Conservation (phyloP, 2,329 filamentous ascomycete species). For the Arthrobotrys sphaeroides region DNA sequence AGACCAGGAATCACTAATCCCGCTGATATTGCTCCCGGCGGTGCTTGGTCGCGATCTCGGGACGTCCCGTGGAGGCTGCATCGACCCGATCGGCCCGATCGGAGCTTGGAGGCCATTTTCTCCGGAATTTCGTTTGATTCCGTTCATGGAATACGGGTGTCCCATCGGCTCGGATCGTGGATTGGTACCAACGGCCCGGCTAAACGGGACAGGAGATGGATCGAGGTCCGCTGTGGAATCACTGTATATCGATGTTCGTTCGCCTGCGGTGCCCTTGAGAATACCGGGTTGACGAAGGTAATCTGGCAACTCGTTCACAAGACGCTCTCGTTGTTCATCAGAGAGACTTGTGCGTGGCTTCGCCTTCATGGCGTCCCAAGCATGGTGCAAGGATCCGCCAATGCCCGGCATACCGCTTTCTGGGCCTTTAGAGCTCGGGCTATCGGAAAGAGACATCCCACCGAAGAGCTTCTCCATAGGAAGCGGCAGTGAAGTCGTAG, state of each 20-base stretch:
- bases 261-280: conserved; percentile 33
- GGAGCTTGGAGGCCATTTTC: conserved; percentile 30
- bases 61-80: conserved; percentile 42
- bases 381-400: conserved; percentile 85
- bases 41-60: conserved; percentile 48
- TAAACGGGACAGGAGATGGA: conserved; percentile 43
- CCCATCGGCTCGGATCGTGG: conserved; percentile 47
- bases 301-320: conserved; percentile 49
- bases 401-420: conserved; percentile 79
- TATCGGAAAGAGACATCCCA: conserved; percentile 60
- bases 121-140: conserved; percentile 46
- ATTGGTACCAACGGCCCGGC: conserved; percentile 45
- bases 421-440: conserved; percentile 82
- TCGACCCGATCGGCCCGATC: conserved; percentile 41
- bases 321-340: conserved; percentile 61
- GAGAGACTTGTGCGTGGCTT: conserved; percentile 80
- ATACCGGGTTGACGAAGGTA: conserved; percentile 42
- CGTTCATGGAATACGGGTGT: conserved; percentile 44
- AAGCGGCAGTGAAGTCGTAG: conserved; percentile 52
- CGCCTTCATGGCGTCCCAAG: conserved; percentile 90
- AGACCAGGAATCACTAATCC: conserved; percentile 51
- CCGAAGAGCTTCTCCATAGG: conserved; percentile 54
- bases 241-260: conserved; percentile 46
- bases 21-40: conserved; percentile 47
- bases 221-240: conserved; percentile 47